Conservation (phyloP, 257 asterid genomes). For the Solanum infundibuliforme region DNA sequence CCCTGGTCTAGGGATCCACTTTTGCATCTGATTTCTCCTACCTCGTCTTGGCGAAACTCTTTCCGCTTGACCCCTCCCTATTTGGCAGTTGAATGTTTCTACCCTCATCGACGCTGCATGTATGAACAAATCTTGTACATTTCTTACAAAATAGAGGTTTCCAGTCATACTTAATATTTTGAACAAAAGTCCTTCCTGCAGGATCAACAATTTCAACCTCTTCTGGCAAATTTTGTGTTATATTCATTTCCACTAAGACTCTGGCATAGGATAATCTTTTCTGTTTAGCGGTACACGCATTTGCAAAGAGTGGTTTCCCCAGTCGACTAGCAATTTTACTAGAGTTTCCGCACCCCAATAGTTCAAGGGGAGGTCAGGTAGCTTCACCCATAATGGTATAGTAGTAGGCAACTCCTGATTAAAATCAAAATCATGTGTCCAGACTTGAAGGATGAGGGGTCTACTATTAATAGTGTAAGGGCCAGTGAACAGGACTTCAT, state of each 20-base stretch:
- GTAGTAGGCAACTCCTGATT: too few species aligned
- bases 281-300: too few species aligned
- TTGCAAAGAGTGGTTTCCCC: too few species aligned
- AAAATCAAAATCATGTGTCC: background rate
- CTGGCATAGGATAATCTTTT: too few species aligned
- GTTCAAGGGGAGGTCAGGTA: too few species aligned
- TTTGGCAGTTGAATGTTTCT: background rate
- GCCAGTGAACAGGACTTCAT: background rate
- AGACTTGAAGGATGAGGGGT: background rate
- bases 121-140: background rate
- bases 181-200: background rate
- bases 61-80: background rate
- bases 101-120: background rate
- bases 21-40: too few species aligned
- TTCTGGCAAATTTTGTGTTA: too few species aligned
- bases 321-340: too few species aligned
- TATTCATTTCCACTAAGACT: too few species aligned
- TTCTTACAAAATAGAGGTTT: background rate
- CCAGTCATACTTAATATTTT: background rate
- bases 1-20: too few species aligned
- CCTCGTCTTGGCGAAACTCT: background rate
- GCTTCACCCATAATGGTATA: too few species aligned
- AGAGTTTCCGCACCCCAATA: too few species aligned
- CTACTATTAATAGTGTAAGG: background rate
- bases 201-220: background rate